A percentile compares a stretch with the other conserved stretches of the same genome.
Conservation (phyloP, 805 yeast species). For the Lachancea quebecensis region DNA sequence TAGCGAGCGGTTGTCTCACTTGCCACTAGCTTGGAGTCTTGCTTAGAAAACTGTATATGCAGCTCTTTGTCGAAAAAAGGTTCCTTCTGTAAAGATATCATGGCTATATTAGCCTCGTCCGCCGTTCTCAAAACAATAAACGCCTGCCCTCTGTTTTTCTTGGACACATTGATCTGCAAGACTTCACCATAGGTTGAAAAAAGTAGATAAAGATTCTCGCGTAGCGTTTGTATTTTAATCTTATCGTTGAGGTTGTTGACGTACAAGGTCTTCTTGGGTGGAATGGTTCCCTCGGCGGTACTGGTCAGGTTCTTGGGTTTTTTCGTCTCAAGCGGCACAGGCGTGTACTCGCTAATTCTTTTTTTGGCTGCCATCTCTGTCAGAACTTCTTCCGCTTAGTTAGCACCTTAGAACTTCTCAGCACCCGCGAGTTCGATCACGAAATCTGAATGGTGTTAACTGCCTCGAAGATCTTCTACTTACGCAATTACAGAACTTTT, state of each 20-base stretch:
- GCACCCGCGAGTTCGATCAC: no score
- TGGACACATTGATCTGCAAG: conserved; percentile 41
- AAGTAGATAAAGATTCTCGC: conserved; percentile 49
- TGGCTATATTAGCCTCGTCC: conserved; percentile 46
- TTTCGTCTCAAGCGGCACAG: not conserved
- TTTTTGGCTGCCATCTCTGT: not conserved
- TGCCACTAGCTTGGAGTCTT: conserved; percentile 10
- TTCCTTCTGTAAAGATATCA: conserved; percentile 41
- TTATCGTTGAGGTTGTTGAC: conserved; percentile 54
- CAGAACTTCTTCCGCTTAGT: no score
- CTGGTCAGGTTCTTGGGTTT: conserved; percentile 4
- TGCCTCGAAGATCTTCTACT: no score
- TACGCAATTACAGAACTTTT: no score
- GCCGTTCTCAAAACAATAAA: conserved; percentile 47
- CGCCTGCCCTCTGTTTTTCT: conserved; percentile 58
- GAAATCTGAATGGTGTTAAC: no score
- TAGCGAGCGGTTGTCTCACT: not conserved
- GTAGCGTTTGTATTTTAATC: conserved; percentile 38
- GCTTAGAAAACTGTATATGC: conserved; percentile 38
- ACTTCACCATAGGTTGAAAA: conserved; percentile 64
- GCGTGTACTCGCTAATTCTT: not conserved
- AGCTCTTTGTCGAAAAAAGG: conserved; percentile 48
- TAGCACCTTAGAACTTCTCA: no score
- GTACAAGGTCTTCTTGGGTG: conserved; percentile 45
- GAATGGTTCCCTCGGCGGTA: conserved; percentile 1